Percentiles rank a stretch among this genome's conserved stretches.
Conservation (phyloP, 2,329 filamentous ascomycete genomes). For the Monosporascus sp. region DNA sequence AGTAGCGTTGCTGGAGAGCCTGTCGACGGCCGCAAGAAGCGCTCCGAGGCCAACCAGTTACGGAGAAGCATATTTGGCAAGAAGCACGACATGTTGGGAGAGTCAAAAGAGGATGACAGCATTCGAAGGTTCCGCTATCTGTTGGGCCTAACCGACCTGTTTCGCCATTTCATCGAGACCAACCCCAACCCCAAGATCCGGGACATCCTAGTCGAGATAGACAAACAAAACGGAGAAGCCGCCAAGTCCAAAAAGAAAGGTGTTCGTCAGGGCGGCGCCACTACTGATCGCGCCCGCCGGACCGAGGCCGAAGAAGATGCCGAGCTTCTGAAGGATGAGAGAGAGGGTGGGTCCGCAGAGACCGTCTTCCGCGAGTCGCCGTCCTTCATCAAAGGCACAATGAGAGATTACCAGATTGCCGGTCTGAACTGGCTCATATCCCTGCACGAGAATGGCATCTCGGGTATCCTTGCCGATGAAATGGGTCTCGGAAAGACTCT, state of each 20-base stretch:
- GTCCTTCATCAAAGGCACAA: slow-evolving; percentile 76
- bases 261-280: slow-evolving; percentile 78
- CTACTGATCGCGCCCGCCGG: slow-evolving; percentile 70
- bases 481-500: slow-evolving; percentile 98
- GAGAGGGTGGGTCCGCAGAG: slow-evolving; percentile 76
- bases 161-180: slow-evolving; percentile 97
- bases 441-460: slow-evolving; percentile 97
- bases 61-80: slow-evolving; percentile 90
- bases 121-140: slow-evolving; percentile 92
- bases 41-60: slow-evolving; percentile 82
- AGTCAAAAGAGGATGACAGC: slow-evolving; percentile 96
- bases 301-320: slow-evolving; percentile 98
- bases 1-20: slow-evolving; percentile 82
- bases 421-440: slow-evolving; percentile 98
- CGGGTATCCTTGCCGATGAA: slow-evolving; percentile 93
- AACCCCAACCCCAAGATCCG: slow-evolving; percentile 94
- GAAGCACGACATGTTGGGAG: slow-evolving; percentile 87
- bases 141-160: slow-evolving; percentile 89
- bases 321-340: slow-evolving; percentile 81
- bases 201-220: slow-evolving; percentile 89
- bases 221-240: slow-evolving; percentile 80
- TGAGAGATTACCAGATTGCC: slow-evolving; percentile 95
- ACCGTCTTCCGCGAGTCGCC: slow-evolving; percentile 94
- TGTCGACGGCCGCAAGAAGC: slow-evolving; percentile 75
- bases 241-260: slow-evolving; percentile 66